Evolutionary conservation across 2,329 filamentous ascomycete species (phyloP), one percentile per base, ranked within the genome.

Genomic region (Magnaporthiopsis incrustans): DNA sequence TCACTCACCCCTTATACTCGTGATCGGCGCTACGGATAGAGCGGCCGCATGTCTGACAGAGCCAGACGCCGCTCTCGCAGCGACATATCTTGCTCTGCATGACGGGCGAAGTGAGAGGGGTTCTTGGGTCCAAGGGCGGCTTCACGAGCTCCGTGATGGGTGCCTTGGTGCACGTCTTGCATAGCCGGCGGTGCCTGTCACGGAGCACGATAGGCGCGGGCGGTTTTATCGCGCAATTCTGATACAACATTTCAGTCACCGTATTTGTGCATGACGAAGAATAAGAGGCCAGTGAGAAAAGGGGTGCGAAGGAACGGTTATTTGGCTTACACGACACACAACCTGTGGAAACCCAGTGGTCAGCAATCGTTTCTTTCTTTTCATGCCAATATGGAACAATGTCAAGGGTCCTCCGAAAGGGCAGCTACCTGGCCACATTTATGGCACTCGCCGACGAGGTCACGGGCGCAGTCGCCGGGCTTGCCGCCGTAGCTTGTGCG

Each of bases 221-320:
- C 0, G 90, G 87, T 75, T 97, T 97, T 71, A 91, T 89, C 7
- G 89, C 88, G 76, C 94, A 98, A 70, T 98, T 98, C 92, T 96
- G 74, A 11, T 15, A 14, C 18, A 6, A 38, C 44, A 53, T 53
- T 10, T 53, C 22, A n/a, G 44, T n/a, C 22, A n/a, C 4, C 2
- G 44, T 15, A n/a, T 15, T 18, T 38, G 35, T 38, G 35, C 35
- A 18, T 4, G 14, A 4, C 11, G 1, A 38, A 38, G 15, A 5
- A 38, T 18, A 38, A 38, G 3, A 18, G 11, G 11, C 14, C 35
- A 15, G 14, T 18, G 14, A 38, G 35, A 38, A 38, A 38, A 38
- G 35, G 35, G 35, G 35, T 14, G 5, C 15, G 35, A n/a, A 8
- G 7, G 22, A n/a, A 22, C 7, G 18, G 22, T 53, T 22, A n/a